Evolutionary conservation across 2,329 filamentous ascomycete species (phyloP), one percentile per base, ranked within the genome.

Genomic region (Colletotrichum echinochloae): DNA sequence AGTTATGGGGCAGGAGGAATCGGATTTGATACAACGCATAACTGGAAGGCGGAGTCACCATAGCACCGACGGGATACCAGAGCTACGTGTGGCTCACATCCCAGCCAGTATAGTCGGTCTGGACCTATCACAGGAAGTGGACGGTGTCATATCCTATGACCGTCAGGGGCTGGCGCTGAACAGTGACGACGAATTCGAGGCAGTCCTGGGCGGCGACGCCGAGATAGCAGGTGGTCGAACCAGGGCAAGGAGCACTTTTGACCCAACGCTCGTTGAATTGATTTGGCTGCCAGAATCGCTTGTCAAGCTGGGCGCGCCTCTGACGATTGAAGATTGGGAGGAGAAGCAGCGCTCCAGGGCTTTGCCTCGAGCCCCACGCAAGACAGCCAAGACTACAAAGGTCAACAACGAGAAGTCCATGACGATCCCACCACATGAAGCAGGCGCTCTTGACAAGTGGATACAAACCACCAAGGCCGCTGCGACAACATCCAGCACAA

Each of bases 41-140:
- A 90, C 90, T 63, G 90, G 87, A 5, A 88, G 87, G 59, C 86
- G 95, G 68, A 84, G 84, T 7, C 94, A 97, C 79, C 87, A 89
- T 52, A 91, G 88, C 62, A 95, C 92, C 0, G 95, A 97, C 77
- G 89, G 87, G 1, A 89, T 90, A 5, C 86, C 90, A 1, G 95
- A 98, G 78, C 79, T 98, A 12, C 91, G 95, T 8, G 81, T 98
- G 28, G 90, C 92, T 1, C 97, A 92, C 76, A 84, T 91, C 5
- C 96, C 96, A 0, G 85, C 89, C 2, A 87, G 92, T 37, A 86
- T 98, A 20, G 93, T 97, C 2, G 90, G 90, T 0, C 86, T 98
- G 48, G 90, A 97, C 76, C 82, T 98, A 30, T 87, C 89, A 14
- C 84, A 86, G 0, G 95, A 98, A 77, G 87, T 89, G 37, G 91